phyloP scores from a whole-genome alignment of 768 basidiomycete genomes.

The Tricholoma furcatifolium region DNA sequence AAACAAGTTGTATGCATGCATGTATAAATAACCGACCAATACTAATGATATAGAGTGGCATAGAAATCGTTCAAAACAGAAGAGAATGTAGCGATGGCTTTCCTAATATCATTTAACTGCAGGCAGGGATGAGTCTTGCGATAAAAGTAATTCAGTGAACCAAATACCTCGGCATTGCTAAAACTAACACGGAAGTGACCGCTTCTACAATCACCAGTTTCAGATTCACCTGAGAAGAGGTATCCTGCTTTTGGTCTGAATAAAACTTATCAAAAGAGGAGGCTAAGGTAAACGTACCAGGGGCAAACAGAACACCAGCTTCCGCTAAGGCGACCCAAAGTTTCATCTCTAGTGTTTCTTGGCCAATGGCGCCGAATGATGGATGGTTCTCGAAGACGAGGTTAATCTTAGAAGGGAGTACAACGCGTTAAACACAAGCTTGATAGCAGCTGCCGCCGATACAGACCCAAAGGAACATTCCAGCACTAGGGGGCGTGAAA shows the following conservation, averaged over 20 bases:
- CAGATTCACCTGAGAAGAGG: constrained; percentile 40
- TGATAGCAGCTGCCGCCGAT: not conserved
- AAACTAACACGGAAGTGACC: constrained; percentile 62
- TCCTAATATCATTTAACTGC: constrained; percentile 41
- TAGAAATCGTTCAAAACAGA: constrained; percentile 43
- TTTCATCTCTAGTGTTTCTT: constrained; percentile 49
- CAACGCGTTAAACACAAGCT: not conserved
- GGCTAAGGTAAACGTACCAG: constrained; percentile 44
- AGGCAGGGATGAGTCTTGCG: not conserved
- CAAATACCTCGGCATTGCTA: constrained; percentile 47
- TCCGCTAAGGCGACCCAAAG: constrained; percentile 63
- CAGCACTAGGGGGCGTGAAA: constrained; percentile 75
- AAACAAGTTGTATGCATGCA: not conserved
- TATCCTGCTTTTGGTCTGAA: constrained; percentile 23
- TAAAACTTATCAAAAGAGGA: not conserved
- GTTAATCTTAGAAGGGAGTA: constrained; percentile 51
- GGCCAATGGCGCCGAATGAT: constrained; percentile 32
- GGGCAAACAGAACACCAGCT: constrained; percentile 60
- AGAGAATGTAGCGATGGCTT: constrained; percentile 45
- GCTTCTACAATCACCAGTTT: constrained; percentile 20
- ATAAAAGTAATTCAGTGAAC: constrained; percentile 8
- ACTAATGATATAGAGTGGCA: constrained; percentile 13
- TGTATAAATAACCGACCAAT: not conserved
- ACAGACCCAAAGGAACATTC: constrained; percentile 79
- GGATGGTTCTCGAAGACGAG: constrained; percentile 63